Evolutionary conservation across 495 filamentous ascomycete genomes (phyloP).

Genomic region (Tuber indicum): DNA sequence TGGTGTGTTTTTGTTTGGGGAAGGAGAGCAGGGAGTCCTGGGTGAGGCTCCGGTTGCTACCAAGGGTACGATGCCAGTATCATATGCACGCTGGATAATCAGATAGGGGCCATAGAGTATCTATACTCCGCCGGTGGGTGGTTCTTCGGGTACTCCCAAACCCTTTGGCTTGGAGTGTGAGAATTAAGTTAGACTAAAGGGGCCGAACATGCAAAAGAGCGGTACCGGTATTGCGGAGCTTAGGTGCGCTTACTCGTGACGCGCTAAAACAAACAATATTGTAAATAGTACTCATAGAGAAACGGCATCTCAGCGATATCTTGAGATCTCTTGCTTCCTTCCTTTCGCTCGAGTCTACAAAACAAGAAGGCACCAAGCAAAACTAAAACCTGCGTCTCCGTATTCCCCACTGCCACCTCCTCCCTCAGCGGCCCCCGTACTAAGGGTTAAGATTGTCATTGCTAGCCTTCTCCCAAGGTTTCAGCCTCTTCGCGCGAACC

Average conservation of each 20-base stretch:
- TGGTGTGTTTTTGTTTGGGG: background rate
- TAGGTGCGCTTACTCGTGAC: background rate
- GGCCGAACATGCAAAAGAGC: no score
- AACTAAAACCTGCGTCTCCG: background rate
- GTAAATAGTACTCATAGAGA: background rate
- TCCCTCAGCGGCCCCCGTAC: background rate
- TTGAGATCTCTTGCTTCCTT: background rate
- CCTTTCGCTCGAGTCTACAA: background rate
- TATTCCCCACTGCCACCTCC: background rate
- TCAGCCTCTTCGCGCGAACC: slow-evolving; percentile 53
- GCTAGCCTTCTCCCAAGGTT: slow-evolving; percentile 66
- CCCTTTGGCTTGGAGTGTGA: background rate
- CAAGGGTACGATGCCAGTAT: background rate
- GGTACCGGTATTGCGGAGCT: background rate
- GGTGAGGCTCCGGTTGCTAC: background rate
- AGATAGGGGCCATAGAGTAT: background rate
- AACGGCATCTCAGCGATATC: background rate
- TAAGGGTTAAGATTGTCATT: background rate
- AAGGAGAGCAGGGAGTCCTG: background rate
- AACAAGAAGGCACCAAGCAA: background rate
- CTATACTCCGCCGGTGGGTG: background rate
- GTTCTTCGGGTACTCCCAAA: background rate
- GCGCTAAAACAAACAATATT: background rate
- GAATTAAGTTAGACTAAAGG: background rate
- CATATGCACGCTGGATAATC: background rate